Base-by-base conservation (phyloP, 1,284 basidiomycete genomes). In the Rhodofomes roseus region DNA sequence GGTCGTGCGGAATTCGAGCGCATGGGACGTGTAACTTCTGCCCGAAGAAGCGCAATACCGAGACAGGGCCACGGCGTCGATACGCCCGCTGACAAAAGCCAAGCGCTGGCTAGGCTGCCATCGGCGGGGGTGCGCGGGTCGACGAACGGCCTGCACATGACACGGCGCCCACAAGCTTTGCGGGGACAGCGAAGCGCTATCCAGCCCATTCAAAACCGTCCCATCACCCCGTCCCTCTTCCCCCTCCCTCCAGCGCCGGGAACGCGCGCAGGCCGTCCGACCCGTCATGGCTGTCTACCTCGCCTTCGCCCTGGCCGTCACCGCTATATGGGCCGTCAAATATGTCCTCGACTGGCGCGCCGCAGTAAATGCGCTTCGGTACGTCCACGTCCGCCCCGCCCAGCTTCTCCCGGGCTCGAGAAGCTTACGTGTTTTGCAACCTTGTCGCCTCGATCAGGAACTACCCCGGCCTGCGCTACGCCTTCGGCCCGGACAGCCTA, bases 391-490 rank as follows among this genome's bases (percentile, higher is more conserved):
- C 36, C 25, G 51, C 31, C 37, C 7, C 37, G 37, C 37, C 16
- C 50, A 7, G 29, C 29, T 52, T 52, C 29, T 36, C 50, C 31
- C 50, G 46, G 22, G 25, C 6, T 16, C 53, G 54, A 31, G n/a
- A 20, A 46, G 22, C 39, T 43, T 56, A 34, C 41, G 39, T 46
- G 29, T 31, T 22, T 14, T 16, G 2, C 50, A 36, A 37, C 39
- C 39, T 31, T 56, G 40, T 29, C 29, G n/a, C 27, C 29, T 22
- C 27, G 29, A 36, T 23, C 60, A 66, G 66, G 31, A 36, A 65
- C 60, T 63, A 57, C 58, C 66, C 63, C 14, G 66, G 66, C 20
- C 60, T 62, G 61, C 65, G 66, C 55, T 64, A 64, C 43, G 39
- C 66, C 22, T 59, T 68, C 40, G 55, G 22, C 44, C 60, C 63